Evolutionary conservation across 305 asterid species (phyloP).

Genomic region (Andrographis paniculata): DNA sequence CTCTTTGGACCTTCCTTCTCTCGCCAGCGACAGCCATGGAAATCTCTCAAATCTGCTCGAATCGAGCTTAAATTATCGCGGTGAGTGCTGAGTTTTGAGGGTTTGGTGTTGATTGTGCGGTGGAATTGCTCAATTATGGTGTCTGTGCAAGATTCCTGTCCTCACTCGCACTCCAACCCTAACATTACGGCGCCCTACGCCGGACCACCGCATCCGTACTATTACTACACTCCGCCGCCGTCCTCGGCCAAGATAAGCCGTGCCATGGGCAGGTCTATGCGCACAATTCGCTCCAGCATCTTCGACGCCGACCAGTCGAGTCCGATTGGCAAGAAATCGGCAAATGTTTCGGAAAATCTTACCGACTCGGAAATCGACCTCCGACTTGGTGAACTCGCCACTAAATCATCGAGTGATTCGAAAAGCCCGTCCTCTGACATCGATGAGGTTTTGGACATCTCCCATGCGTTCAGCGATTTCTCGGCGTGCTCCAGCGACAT

Average conservation of each 20-base stretch:
- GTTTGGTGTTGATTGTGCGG: neutral
- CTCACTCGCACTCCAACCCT: conserved; percentile 44
- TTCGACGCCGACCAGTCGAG: conserved; percentile 28
- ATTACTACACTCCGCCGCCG: conserved; percentile 52
- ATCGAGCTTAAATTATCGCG: neutral
- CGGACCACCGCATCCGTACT: conserved; percentile 47
- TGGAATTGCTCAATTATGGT: conserved; percentile 29
- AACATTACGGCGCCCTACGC: conserved; percentile 24
- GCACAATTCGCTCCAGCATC: conserved; percentile 48
- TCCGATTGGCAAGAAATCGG: conserved; percentile 19
- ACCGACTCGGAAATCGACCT: conserved; percentile 52
- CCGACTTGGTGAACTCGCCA: conserved; percentile 49
- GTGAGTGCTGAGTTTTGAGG: neutral
- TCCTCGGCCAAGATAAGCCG: conserved; percentile 47
- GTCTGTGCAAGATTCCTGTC: conserved; percentile 43
- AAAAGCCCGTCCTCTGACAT: conserved; percentile 31
- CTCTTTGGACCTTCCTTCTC: conserved; percentile 15
- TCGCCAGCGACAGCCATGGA: conserved; percentile 26
- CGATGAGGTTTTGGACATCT: conserved; percentile 39
- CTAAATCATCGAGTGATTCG: conserved; percentile 25
- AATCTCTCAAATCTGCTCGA: conserved; percentile 13
- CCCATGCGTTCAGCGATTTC: conserved; percentile 55
- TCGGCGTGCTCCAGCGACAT: conserved; percentile 70
- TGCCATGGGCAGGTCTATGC: conserved; percentile 61
- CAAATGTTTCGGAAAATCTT: conserved; percentile 41